Base-by-base conservation (phyloP, 1,284 basidiomycete genomes). In the Boletus smithii region DNA sequence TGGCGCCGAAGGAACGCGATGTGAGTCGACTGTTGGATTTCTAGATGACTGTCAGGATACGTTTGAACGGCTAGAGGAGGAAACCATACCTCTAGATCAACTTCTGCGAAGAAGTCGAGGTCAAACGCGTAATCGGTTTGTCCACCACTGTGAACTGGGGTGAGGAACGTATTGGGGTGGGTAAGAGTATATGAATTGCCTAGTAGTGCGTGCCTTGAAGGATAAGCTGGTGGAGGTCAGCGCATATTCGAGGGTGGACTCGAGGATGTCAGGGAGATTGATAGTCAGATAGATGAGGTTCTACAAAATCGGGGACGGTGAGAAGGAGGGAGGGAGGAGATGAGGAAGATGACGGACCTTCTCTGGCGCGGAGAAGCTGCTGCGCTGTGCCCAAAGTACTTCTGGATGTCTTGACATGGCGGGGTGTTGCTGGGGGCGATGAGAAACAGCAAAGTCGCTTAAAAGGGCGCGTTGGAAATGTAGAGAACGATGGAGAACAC, bases 341-440 rank as follows among this genome's bases (percentile, higher is more conserved):
- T 4, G 10, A 9, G 10, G n/a, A 10, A 13, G 11, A 27, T 2
- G 2, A 31, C 43, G 3, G 30, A 90, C 92, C 77, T 93, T 93
- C 49, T 77, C 77, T 38, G 82, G 74, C 18, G 76, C 80, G 8
- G 71, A 59, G 18, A 71, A 75, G 23, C 83, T 88, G 72, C 85
- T 90, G 57, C 93, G 81, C 70, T 97, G 91, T 42, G 93, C 92
- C 90, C 92, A 97, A 4, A 91, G 75, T 45, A 95, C 74, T 72
- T 95, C 91, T 36, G 93, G 91, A 70, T 93, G 89, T 53, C 68
- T 62, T 9, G 74, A 60, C 69, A 81, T 74, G 70, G 74, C 70
- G 48, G 49, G 3, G 43, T 55, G 54, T 47, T 49, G 43, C 16
- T 31, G 53, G 43, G 23, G 10, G 20, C 33, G 45, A 18, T 4